These are phyloP conservation scores for Annulohypoxylon bovei DNA, from an alignment of 495 filamentous ascomycete species.

Conservation along the genomic window DNA sequence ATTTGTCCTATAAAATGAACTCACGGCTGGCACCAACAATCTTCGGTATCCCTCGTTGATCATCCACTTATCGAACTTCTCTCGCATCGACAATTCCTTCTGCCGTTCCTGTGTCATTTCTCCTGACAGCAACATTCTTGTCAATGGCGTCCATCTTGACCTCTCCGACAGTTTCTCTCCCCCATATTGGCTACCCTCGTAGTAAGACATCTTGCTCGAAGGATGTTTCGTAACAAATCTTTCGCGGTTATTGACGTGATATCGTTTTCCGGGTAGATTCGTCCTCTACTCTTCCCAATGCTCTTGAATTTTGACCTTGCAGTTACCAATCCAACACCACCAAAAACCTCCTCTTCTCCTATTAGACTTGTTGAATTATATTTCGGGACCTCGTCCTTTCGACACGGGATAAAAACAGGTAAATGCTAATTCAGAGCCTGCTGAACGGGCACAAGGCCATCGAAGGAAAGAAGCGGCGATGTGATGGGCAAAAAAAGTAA, in stretches of 20 bases:
- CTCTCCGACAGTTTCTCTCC: constrained; percentile 65
- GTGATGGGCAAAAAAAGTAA: constrained; percentile 38
- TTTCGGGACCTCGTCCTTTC: constrained; percentile 27
- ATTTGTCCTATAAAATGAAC: constrained; percentile 18
- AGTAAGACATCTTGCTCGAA: constrained; percentile 54
- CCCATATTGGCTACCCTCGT: constrained; percentile 46
- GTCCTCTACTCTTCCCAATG: constrained; percentile 7
- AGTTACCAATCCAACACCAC: constrained; percentile 33
- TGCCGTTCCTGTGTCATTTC: constrained; percentile 73
- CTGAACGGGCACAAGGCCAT: constrained; percentile 59
- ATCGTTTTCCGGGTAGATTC: constrained; percentile 13
- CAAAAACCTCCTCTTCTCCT: constrained; percentile 37
- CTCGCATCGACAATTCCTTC: constrained; percentile 64
- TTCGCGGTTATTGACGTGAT: constrained; percentile 11
- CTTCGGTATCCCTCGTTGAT: constrained; percentile 79
- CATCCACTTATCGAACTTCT: constrained; percentile 72
- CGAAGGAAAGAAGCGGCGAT: constrained; percentile 42
- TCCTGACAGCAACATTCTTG: constrained; percentile 73
- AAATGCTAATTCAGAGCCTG: constrained; percentile 64
- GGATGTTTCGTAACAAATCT: constrained; percentile 5
- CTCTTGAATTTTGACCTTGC: neutral
- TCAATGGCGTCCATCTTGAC: constrained; percentile 75
- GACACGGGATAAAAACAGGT: constrained; percentile 20
- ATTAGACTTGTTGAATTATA: constrained; percentile 39
- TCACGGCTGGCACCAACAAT: constrained; percentile 64